Base-by-base conservation (phyloP, 148 eudicot genomes). In the Rhododendron molle region DNA sequence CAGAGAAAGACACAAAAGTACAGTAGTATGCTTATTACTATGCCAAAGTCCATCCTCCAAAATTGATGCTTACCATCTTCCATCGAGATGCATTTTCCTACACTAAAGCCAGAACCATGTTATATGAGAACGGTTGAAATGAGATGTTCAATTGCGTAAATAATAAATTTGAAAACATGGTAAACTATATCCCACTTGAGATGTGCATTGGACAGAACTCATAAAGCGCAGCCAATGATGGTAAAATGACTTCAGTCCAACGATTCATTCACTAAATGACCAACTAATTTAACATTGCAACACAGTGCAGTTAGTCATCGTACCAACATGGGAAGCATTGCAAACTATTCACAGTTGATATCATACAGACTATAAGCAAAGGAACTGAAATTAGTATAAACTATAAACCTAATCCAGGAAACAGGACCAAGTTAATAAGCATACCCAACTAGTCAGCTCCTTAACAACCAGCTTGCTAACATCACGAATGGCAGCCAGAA, bases 391-490 rank as follows among this genome's bases (percentile, higher is more conserved):
- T 34, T 4, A 28, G 56, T 56, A 44, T 28, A 46, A 78, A 62
- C 87, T 44, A 23, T 43, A 84, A 52, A 49, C 21, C 36, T 80
- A 80, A 21, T 76, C n/a, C 23, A 40, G 21, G 10, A 82, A 58
- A 82, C 40, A 47, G 54, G 85, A 50, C 16, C 34, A 18, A 67
- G 69, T 28, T 28, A 81, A 46, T 4, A 80, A 65, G 30, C 88
- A 79, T 97, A 97, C 99, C 99, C 99, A 97, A 79, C 94, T 94
- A 87, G 98, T 97, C 79, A 97, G 91, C 88, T 95, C 96, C 89
- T 95, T 97, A 69, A 92, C 95, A 15, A 95, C 92, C 79, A 92
- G 94, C 93, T 97, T 95, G 92, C 98, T 93, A 78, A 95, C 96
- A 93, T 97, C 99, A 91, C 98, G 95, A 85, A 97, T 93, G 72